Evolutionary conservation across 2,329 filamentous ascomycete species (phyloP).

Genomic region (Cercospora zeina): DNA sequence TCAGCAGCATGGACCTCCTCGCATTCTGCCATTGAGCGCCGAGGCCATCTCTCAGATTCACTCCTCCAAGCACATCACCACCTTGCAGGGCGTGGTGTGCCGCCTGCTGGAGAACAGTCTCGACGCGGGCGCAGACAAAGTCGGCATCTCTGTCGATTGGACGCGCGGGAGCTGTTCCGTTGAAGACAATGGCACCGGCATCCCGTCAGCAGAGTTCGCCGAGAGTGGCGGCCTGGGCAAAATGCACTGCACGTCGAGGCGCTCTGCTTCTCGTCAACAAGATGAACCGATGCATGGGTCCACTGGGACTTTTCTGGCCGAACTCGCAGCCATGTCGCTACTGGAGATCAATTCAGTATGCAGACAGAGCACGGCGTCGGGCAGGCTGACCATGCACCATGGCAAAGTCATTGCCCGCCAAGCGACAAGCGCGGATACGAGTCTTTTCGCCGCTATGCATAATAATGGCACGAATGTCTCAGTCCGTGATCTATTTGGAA

Average conservation of each 20-base stretch:
- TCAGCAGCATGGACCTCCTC: slow-evolving; percentile 4
- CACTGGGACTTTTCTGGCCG: slow-evolving; percentile 74
- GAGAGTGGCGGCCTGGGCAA: slow-evolving; percentile 69
- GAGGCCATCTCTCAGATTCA: slow-evolving; percentile 64
- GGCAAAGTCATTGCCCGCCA: slow-evolving; percentile 65
- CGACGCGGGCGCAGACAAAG: slow-evolving; percentile 70
- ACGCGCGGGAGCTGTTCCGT: slow-evolving; percentile 72
- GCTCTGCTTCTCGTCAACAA: slow-evolving; percentile 41
- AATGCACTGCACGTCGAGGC: slow-evolving; percentile 71
- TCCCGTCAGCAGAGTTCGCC: slow-evolving; percentile 70
- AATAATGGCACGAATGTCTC: slow-evolving; percentile 67
- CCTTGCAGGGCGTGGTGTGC: slow-evolving; percentile 67
- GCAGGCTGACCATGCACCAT: slow-evolving; percentile 69
- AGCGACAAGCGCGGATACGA: slow-evolving; percentile 46
- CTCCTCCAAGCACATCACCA: slow-evolving; percentile 78
- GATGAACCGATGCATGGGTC: slow-evolving; percentile 58
- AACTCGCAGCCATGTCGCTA: slow-evolving; percentile 72
- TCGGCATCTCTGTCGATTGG: slow-evolving; percentile 74
- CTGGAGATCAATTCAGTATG: slow-evolving; percentile 73
- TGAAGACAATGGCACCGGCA: slow-evolving; percentile 82
- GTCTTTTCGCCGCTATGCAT: slow-evolving; percentile 1
- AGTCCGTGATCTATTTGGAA: slow-evolving; percentile 81
- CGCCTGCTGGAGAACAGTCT: slow-evolving; percentile 81
- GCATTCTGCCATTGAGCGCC: slow-evolving; percentile 34
- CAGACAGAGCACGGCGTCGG: slow-evolving; percentile 58